Percentiles rank a stretch among this genome's conserved stretches.
Evolutionary conservation across 116 monocot genomes (phyloP).

Genomic region (Zostera marina): DNA sequence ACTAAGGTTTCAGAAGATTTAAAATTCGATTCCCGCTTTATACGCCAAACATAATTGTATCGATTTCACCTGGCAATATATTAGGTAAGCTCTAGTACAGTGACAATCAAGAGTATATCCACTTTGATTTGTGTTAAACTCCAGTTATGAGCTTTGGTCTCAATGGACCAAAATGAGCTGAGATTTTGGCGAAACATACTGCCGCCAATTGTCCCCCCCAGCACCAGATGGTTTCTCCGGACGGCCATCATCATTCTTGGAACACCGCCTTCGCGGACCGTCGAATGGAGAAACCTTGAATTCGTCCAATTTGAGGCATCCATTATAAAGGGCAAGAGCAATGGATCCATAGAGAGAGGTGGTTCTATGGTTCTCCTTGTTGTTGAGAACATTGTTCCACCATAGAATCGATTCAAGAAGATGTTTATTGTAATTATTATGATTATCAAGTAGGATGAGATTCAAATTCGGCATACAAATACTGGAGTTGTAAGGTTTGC

Average conservation of each 20-base stretch:
- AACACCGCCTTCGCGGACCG: constrained; percentile 37
- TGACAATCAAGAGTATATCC: too few species aligned
- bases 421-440: constrained; percentile 21
- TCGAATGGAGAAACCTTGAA: constrained; percentile 35
- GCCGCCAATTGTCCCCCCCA: constrained; percentile 37
- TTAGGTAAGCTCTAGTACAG: too few species aligned
- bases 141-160: background rate
- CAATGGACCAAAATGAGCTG: constrained; percentile 23
- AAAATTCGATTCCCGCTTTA: too few species aligned
- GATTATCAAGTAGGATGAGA: constrained; percentile 45
- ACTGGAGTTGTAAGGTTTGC: constrained; percentile 41
- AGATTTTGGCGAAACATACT: constrained; percentile 43
- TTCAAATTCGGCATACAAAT: constrained; percentile 45
- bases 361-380: constrained; percentile 14
- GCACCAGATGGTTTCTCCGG: constrained; percentile 7
- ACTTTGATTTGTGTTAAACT: too few species aligned
- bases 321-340: constrained; percentile 35
- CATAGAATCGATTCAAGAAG: constrained; percentile 32
- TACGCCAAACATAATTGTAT: too few species aligned
- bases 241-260: constrained; percentile 4
- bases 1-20: too few species aligned
- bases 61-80: too few species aligned
- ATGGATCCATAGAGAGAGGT: constrained; percentile 19
- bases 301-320: constrained; percentile 31
- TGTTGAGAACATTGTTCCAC: constrained; percentile 57